Conservation (phyloP, 331 rosid genomes). For the Ulmus americana region DNA sequence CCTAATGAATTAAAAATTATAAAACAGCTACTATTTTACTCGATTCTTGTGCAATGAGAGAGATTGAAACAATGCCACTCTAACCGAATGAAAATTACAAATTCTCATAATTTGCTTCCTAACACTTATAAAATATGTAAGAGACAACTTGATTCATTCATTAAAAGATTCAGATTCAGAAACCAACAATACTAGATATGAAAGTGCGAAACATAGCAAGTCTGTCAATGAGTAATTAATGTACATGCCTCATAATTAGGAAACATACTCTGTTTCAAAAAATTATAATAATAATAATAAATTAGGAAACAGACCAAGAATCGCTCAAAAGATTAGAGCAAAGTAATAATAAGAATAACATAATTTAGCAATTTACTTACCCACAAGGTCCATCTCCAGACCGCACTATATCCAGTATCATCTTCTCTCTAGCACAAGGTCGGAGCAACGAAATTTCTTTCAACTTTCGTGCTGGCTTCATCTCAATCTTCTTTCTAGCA, state of each 20-base stretch:
- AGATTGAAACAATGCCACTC: background rate
- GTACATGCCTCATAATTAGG: background rate
- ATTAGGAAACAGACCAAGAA: background rate
- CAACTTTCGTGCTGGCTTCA: constrained; percentile 22
- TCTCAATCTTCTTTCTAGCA: no score
- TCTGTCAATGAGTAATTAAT: background rate
- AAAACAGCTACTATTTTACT: background rate
- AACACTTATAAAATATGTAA: background rate
- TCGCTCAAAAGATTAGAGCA: background rate
- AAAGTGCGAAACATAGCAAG: background rate
- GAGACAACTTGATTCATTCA: background rate
- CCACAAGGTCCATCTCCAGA: constrained; percentile 68
- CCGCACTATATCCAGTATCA: constrained; percentile 43
- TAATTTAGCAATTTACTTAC: constrained; percentile 35
- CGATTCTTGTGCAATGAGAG: background rate
- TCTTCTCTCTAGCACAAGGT: constrained; percentile 35
- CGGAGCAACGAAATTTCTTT: constrained; percentile 32
- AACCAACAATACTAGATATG: background rate
- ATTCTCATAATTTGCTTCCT: background rate
- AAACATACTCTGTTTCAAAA: no score
- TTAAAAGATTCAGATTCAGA: background rate
- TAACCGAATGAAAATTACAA: background rate
- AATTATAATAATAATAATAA: no score
- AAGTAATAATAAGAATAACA: background rate
- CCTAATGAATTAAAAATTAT: background rate